Conservation (phyloP, 2,329 filamentous ascomycete species). For the Colletotrichum sansevieriae region DNA sequence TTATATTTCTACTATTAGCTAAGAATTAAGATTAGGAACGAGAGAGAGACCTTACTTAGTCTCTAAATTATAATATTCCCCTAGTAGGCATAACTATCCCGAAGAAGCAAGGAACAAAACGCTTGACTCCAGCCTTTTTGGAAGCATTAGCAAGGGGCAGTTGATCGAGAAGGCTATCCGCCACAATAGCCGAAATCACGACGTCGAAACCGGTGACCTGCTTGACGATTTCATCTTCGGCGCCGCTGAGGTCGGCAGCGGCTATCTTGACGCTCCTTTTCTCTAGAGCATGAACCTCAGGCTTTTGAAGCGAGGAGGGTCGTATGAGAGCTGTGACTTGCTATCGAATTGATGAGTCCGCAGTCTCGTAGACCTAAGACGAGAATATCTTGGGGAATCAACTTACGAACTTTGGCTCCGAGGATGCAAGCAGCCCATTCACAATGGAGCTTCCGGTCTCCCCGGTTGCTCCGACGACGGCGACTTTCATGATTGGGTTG, state of each 20-base stretch:
- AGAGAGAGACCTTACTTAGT: constrained; percentile 40
- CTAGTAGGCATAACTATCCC: constrained; percentile 58
- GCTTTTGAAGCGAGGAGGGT: constrained; percentile 60
- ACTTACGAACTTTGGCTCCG: constrained; percentile 45
- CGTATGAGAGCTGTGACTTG: constrained; percentile 63
- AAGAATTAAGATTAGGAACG: no score
- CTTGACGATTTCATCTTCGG: constrained; percentile 41
- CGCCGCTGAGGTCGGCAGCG: constrained; percentile 56
- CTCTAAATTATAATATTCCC: constrained; percentile 47
- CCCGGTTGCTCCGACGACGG: constrained; percentile 57
- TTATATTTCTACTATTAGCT: neutral
- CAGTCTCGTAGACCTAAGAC: rapidly evolving
- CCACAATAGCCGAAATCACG: constrained; percentile 58
- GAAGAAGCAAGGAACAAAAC: constrained; percentile 66
- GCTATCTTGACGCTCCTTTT: constrained; percentile 58
- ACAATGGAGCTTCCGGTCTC: constrained; percentile 56
- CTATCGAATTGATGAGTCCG: constrained; percentile 46
- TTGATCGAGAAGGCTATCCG: constrained; percentile 54
- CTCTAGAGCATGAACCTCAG: constrained; percentile 55
- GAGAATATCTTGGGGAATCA: rapidly evolving
- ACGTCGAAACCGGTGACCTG: constrained; percentile 48
- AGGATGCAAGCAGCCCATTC: constrained; percentile 51
- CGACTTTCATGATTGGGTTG: constrained; percentile 46
- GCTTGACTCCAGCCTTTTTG: constrained; percentile 61
- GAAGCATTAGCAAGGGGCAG: constrained; percentile 61